Evolutionary conservation across 1,284 basidiomycete species (phyloP), one percentile per base, ranked within the genome.

Genomic region (Sporisorium exsertum): DNA sequence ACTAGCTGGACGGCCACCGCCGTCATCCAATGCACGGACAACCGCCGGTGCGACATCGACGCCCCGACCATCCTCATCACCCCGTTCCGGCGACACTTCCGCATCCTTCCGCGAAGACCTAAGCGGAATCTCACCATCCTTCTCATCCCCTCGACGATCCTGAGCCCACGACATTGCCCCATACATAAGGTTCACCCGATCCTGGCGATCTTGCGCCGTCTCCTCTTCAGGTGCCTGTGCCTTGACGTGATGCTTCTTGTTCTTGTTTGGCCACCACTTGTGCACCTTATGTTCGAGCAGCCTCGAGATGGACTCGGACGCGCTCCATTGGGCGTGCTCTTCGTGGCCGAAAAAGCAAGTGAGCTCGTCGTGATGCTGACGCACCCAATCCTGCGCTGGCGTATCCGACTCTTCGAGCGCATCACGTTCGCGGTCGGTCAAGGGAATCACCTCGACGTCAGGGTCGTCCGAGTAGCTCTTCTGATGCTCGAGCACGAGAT

Each of bases 401-500:
- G 64, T 56, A 12, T 83, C 68, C 5, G 77, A 59, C 2, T 56
- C 54, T 18, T 64, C 50, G 16, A 84, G 49, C 3, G 53, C 52
- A 15, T 77, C 74, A 15, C 66, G 59, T 43, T 83, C 82, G 5
- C 73, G 67, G n/a, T 76, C 69, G 5, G 71, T 59, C 32, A 85
- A 55, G 22, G 72, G 69, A 27, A 85, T 79, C 15, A 84, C 78
- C 35, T 79, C 64, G 2, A 82, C 80, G 27, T 75, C 64, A 16
- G 80, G 65, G 35, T 85, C 84, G 45, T 72, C 74, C 16, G 64
- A 69, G 32, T 71, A 64, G 35, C 49, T 53, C 57, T 79, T 57
- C 58, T 79, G 79, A 60, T 83, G 77, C 57, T 85, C 82, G 42
- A 84, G 61, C 20, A 85, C 72, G 6, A 85, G 67, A 12, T 81